These are phyloP conservation scores for Ciborinia camelliae DNA, from an alignment of 2,329 filamentous ascomycete genomes.

Conservation along the genomic window DNA sequence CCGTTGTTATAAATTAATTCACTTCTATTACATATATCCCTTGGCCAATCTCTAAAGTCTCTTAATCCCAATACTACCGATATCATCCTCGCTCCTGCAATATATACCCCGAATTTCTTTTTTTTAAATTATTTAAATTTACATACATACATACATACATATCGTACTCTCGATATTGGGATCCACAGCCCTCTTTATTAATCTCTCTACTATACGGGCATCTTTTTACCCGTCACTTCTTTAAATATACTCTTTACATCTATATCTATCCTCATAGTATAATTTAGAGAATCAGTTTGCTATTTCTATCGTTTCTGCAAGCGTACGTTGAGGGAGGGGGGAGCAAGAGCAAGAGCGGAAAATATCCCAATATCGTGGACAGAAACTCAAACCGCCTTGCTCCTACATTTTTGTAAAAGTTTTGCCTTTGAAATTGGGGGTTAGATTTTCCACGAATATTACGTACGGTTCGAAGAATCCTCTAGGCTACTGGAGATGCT, in stretches of 20 bases:
- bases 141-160: too few relatives aligned
- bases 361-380: slow-evolving; percentile 47
- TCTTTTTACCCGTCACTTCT: slow-evolving; percentile 31
- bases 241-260: slow-evolving; percentile 37
- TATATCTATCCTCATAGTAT: too few relatives aligned
- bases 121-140: slow-evolving; percentile 37
- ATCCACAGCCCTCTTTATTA: slow-evolving; percentile 29
- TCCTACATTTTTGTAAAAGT: slow-evolving; percentile 32
- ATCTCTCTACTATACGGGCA: slow-evolving; percentile 33
- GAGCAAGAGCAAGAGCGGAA: slow-evolving; percentile 46
- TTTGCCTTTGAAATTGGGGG: slow-evolving; percentile 30
- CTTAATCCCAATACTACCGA: too few relatives aligned
- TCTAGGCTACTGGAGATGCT: slow-evolving; percentile 49
- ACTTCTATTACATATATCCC: too few relatives aligned
- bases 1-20: too few relatives aligned
- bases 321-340: slow-evolving; percentile 40
- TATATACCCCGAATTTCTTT: slow-evolving; percentile 36
- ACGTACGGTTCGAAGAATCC: slow-evolving; percentile 52
- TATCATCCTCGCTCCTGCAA: slow-evolving; percentile 42
- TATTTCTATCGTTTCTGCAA: slow-evolving; percentile 41
- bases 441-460: slow-evolving; percentile 52
- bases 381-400: slow-evolving; percentile 40
- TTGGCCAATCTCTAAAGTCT: too few relatives aligned
- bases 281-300: slow-evolving; percentile 49
- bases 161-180: slow-evolving; percentile 35